Base-by-base conservation (phyloP, 441 rosid genomes). In the Biscutella laevigata region DNA sequence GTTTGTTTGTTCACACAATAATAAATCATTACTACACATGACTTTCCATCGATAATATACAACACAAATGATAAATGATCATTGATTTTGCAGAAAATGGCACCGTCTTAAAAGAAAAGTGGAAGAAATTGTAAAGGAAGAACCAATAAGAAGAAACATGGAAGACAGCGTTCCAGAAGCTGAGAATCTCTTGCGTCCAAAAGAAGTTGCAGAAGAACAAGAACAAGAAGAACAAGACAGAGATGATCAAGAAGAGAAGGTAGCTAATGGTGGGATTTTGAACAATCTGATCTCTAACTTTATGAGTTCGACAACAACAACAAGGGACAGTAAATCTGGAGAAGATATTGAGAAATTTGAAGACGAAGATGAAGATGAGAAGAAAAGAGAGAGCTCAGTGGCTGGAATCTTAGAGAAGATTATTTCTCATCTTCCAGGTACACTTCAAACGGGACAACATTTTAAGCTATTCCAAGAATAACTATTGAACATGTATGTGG, bases 371-470 rank as follows among this genome's bases (percentile, higher is more conserved):
- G 40, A 64, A 46, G 62, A 64, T 50, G 67, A 46, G 7, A 45
- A 68, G 10, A 30, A 29, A 14, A 62, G 47, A 41, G 74, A 57
- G 48, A 62, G 57, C 32, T 62, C 65, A 13, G 70, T 71, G 36
- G 77, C 67, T 35, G 74, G 85, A 3, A 55, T 88, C 46, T 61
- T 86, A 16, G 66, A 68, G 5, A 80, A 49, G 62, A 76, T 83
- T 36, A 63, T 83, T 22, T 77, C 85, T 44, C 86, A 72, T 63
- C 69, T 83, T 9, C 88, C 88, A 32, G 61, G 71, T 40, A 66
- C 77, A 17, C 44, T 25, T 41, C 19, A 11, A 26, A 35, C 15
- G 10, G 29, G 3, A 30, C 22, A 19, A 34, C 3, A 34, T 20
- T 45, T 28, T 46, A 17, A 36, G 35, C 36, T 7, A 37, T 44